Evolutionary conservation across 192 early-diverging fungal species (phyloP), one percentile per base, ranked within the genome.

Genomic region (Backusella tuberculispora): DNA sequence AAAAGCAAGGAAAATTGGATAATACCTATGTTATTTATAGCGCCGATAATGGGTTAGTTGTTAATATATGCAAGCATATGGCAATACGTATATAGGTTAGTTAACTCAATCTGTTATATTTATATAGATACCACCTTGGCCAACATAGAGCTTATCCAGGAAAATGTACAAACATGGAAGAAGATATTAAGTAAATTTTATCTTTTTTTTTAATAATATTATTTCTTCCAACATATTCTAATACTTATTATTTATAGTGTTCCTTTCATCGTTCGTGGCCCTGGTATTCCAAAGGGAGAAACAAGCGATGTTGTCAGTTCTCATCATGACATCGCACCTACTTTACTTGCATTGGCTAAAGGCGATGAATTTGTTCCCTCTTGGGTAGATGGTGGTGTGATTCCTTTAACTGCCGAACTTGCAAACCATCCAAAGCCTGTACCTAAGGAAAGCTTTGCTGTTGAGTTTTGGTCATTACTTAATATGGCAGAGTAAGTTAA

Each of bases 11-110:
- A 14, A 78, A 83, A 53, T 66, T 90, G 13, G 89, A 89, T 60
- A 88, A 91, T 73, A 89, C 88, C 13, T 87, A 86, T 53, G 77
- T 92, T 19, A 76, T 92, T 71, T 92, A 91, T 71, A 85, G 86
- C 1, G 80, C 87, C 17, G 91, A 92, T 65, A 92, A 92, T 69
- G 91, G 91, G 74, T 79, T 70, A 64, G 13, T 17, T 40, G 1
- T 40, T 1, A 17, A 41, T 7, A 50, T 1, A 6, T 13, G n/a
- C n/a, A 34, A 34, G 29, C 0, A 34, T 34, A 34, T 34, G 29
- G 29, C 29, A 34, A 2, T 34, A 34, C 2, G 29, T 34, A 34
- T 34, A 15, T 12, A 21, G 0, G 14, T 29, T 46, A 13, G 0
- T 0, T 41, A 38, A 29, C 26, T 45, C 13, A 3, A 29, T 21